Evolutionary conservation across 106 monocot species (phyloP), one percentile per base, ranked within the genome.

Genomic region (Allium cepa): DNA sequence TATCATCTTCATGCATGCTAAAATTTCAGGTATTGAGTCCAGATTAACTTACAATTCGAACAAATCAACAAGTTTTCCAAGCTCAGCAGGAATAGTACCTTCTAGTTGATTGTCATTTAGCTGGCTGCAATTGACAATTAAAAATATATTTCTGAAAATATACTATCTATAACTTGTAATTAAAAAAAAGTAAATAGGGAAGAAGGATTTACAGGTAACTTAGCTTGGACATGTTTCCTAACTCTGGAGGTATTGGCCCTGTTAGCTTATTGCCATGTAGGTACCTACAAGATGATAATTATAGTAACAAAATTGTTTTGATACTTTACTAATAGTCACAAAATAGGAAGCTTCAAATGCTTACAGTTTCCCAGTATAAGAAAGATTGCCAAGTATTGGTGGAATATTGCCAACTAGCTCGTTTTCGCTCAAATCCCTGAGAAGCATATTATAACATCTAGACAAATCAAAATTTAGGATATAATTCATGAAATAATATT

Each of bases 361-460:
- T 78, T 62, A 97, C 97, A 97, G 67, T 62, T 97, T 97, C 22
- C 92, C 89, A 50, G 97, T 97, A 75, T 97, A 97, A 26, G 97
- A 80, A 26, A 97, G 67, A 75, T 97, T 99, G 52, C 99, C 99
- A 11, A 99, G 81, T 76, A 99, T 93, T 15, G 90, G 77, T 48
- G 97, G 97, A 73, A 99, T 99, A 17, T 80, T 63, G 22, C 92
- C 97, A 51, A 79, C 73, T 49, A 99, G 78, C 57, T 90, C 82
- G 79, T 99, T 99, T 80, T 90, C 87, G 77, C 97, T 99, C 60
- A 99, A 67, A 81, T 99, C 97, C 77, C 97, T 99, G 82, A 12
- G 36, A 36, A 36, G 5, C 36, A 36, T 36, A 36, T 36, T 36
- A 36, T 36, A 36, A 36, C 36, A 36, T 36, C 5, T 5, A 36